phyloP scores from a whole-genome alignment of 495 filamentous ascomycete species.

The Penicillium ochrochloron region DNA sequence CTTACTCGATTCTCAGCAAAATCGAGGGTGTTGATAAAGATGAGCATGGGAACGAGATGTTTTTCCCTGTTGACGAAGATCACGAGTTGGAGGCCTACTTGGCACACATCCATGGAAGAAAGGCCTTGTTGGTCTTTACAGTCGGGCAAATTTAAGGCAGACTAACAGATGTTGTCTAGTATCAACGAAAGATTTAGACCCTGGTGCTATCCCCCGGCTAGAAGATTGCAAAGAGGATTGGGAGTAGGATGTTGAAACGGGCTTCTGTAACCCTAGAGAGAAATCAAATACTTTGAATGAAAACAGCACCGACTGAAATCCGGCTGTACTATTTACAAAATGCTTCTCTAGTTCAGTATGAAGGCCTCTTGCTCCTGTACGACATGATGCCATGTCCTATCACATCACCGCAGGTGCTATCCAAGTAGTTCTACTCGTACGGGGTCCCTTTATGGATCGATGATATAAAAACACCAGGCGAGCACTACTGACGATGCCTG shows the following conservation, averaged over 20 bases:
- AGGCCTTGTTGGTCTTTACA: slow-evolving; percentile 67
- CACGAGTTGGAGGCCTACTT: slow-evolving; percentile 73
- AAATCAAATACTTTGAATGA: background rate
- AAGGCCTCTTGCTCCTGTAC: background rate
- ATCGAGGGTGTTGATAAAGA: slow-evolving; percentile 71
- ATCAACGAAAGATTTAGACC: background rate
- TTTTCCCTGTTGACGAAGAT: slow-evolving; percentile 66
- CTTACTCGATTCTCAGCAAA: slow-evolving; percentile 56
- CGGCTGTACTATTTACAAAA: background rate
- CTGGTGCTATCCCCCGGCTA: background rate
- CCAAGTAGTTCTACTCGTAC: background rate
- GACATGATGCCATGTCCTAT: background rate
- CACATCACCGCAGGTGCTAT: background rate
- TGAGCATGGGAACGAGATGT: slow-evolving; percentile 58
- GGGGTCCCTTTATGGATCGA: background rate
- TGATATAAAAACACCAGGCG: background rate
- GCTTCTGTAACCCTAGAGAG: background rate
- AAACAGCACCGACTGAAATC: background rate
- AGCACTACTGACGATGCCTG: background rate
- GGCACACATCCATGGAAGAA: slow-evolving; percentile 62
- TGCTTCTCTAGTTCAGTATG: background rate
- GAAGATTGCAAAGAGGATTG: background rate
- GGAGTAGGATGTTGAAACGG: background rate
- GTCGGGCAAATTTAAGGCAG: slow-evolving; percentile 31
- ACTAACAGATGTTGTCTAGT: too few species aligned